These are phyloP conservation scores for Beauveria pseudobassiana DNA, from an alignment of 2,329 filamentous ascomycete genomes.

Conservation along the genomic window DNA sequence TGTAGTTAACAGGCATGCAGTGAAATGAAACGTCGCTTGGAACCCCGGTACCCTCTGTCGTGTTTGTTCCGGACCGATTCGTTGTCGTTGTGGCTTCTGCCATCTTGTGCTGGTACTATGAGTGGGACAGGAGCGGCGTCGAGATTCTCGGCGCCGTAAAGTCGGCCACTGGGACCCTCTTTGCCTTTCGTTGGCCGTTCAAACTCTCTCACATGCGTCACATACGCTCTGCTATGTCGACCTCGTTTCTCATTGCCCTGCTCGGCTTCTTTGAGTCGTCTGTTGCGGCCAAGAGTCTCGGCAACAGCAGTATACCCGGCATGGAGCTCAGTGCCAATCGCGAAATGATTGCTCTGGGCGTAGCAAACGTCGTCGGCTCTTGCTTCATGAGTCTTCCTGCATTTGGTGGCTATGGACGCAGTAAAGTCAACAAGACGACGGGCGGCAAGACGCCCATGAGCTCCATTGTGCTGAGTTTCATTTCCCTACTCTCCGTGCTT, in stretches of 20 bases:
- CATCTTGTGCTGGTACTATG: slow-evolving; percentile 65
- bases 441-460: slow-evolving; percentile 92
- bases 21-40: slow-evolving; percentile 71
- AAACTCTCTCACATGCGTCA: slow-evolving; percentile 68
- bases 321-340: slow-evolving; percentile 85
- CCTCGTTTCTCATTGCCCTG: slow-evolving; percentile 85
- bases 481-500: slow-evolving; percentile 72
- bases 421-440: slow-evolving; percentile 89
- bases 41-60: slow-evolving; percentile 70
- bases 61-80: slow-evolving; percentile 89
- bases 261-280: slow-evolving; percentile 98
- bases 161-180: slow-evolving; percentile 60
- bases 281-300: slow-evolving; percentile 85
- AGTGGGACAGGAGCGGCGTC: slow-evolving; percentile 74
- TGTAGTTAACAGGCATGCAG: slow-evolving; percentile 33
- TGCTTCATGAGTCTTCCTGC: slow-evolving; percentile 89
- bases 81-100: slow-evolving; percentile 80
- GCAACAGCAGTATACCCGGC: slow-evolving; percentile 61
- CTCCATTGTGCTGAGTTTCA: slow-evolving; percentile 75
- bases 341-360: slow-evolving; percentile 84
- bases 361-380: slow-evolving; percentile 84
- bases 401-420: slow-evolving; percentile 93
- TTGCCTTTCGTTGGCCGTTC: slow-evolving; percentile 83
- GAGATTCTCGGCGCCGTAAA: slow-evolving; percentile 78
- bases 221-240: slow-evolving; percentile 79